Evolutionary conservation across 2,329 filamentous ascomycete species (phyloP), one percentile per base, ranked within the genome.

Genomic region (Emergomyces pasteurianus): DNA sequence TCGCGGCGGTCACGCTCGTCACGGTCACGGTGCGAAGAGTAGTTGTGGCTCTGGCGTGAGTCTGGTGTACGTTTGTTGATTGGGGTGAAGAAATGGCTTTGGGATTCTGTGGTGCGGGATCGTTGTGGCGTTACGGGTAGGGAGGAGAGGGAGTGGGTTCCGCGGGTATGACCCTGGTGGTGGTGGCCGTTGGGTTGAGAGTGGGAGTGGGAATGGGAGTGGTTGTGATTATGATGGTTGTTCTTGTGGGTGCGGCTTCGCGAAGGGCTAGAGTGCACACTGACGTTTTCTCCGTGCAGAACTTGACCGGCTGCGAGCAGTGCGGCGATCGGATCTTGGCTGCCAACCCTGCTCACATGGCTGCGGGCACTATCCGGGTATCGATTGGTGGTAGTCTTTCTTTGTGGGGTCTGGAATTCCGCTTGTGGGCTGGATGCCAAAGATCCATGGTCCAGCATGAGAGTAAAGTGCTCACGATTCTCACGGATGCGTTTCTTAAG

Each of bases 381-480:
- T n/a, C 73, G 74, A 52, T 72, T 70, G 21, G 75, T 68, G 58
- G 74, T 64, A 42, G 38, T 43, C 60, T 75, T 77, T 63, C 74
- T 69, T 60, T 78, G 73, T 62, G 74, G 73, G 2, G 73, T 75
- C 36, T 68, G 81, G 72, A 64, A 79, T 73, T 76, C 80, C 75
- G 65, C 70, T 60, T 78, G 78, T 53, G 86, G 85, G 1, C 83
- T 85, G 62, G 86, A 75, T 61, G 84, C 80, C 61, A 82, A 77
- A 63, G 88, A 85, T 40, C 88, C 87, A 1, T 89, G 88, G 67
- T 89, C 87, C 68, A 88, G 86, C 56, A 95, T 83, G 69, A 83
- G 82, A 62, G 89, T 88, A 67, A 95, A 86, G 69, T 95, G 91
- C 70, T 95, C 89, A 64, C 92, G 81, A 70, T 96, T 96, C 72